These are phyloP conservation scores for Pilobolus umbonatus DNA, from an alignment of 192 early-diverging fungal species.

Conservation along the genomic window DNA sequence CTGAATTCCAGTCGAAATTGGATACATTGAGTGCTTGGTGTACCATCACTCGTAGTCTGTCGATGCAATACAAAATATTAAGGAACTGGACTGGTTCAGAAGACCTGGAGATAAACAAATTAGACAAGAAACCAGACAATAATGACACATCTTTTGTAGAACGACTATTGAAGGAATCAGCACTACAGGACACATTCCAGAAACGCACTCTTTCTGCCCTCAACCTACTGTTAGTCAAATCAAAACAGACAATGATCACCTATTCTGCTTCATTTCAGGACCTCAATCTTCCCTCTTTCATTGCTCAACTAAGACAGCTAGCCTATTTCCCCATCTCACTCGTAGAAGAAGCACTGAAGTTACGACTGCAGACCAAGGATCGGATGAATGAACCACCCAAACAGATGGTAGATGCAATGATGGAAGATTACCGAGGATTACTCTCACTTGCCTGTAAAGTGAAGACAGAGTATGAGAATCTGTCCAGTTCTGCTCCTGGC, in stretches of 20 bases:
- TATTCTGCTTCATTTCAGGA: conserved; percentile 59
- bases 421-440: conserved; percentile 74
- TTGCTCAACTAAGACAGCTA: conserved; percentile 63
- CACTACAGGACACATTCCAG: conserved; percentile 71
- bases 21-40: conserved; percentile 75
- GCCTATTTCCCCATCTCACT: conserved; percentile 75
- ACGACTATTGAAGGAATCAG: conserved; percentile 78
- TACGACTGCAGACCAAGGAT: conserved; percentile 66
- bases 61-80: conserved; percentile 69
- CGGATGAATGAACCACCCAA: conserved; percentile 51
- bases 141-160: conserved; percentile 77
- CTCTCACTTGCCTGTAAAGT: conserved; percentile 67
- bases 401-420: conserved; percentile 68
- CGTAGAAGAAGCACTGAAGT: conserved; percentile 75
- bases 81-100: conserved; percentile 81
- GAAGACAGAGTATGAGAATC: conserved; percentile 61
- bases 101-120: conserved; percentile 51
- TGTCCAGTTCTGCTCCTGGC: conserved; percentile 53
- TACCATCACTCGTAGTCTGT: conserved; percentile 64
- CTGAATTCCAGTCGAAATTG: conserved; percentile 61
- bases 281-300: conserved; percentile 69
- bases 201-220: conserved; percentile 62
- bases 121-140: not conserved
- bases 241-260: conserved; percentile 64
- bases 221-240: conserved; percentile 52